These are phyloP conservation scores for Globisporangium takayamanum DNA, from an alignment of 352 stramenopile species.

Conservation along the genomic window DNA sequence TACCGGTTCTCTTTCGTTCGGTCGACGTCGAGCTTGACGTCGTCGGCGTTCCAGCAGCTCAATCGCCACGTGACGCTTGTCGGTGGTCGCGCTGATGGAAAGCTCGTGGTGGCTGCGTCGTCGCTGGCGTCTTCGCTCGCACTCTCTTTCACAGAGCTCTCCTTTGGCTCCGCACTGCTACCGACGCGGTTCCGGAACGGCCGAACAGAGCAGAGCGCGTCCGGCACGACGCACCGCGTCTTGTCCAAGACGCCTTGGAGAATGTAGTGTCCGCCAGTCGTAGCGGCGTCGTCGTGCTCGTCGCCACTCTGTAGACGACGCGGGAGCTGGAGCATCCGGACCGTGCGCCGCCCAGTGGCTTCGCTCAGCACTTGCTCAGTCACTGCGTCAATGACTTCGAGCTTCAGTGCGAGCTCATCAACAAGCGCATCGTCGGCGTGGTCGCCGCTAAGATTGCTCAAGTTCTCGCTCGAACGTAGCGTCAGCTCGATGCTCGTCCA, in stretches of 20 bases:
- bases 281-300: not conserved
- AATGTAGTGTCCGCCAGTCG: constrained; percentile 29
- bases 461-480: constrained; percentile 14
- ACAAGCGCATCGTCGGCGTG: constrained; percentile 13
- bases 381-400: constrained; percentile 48
- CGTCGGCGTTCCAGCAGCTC: constrained; percentile 51
- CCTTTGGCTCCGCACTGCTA: not conserved
- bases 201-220: constrained; percentile 40
- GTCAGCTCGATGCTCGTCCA: constrained; percentile 45
- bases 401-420: constrained; percentile 33
- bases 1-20: constrained; percentile 43
- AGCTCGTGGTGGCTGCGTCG: constrained; percentile 3
- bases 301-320: constrained; percentile 10
- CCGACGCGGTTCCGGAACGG: constrained; percentile 34
- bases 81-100: constrained; percentile 1
- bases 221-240: constrained; percentile 35
- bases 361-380: constrained; percentile 23
- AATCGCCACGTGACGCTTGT: constrained; percentile 31
- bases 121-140: constrained; percentile 4
- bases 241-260: constrained; percentile 61
- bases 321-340: constrained; percentile 55
- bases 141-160: constrained; percentile 5
- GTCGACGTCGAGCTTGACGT: constrained; percentile 56
- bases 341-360: constrained; percentile 20
- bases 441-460: not conserved